Conservation (phyloP, 2,329 filamentous ascomycete genomes). For the Penicillium paneum region DNA sequence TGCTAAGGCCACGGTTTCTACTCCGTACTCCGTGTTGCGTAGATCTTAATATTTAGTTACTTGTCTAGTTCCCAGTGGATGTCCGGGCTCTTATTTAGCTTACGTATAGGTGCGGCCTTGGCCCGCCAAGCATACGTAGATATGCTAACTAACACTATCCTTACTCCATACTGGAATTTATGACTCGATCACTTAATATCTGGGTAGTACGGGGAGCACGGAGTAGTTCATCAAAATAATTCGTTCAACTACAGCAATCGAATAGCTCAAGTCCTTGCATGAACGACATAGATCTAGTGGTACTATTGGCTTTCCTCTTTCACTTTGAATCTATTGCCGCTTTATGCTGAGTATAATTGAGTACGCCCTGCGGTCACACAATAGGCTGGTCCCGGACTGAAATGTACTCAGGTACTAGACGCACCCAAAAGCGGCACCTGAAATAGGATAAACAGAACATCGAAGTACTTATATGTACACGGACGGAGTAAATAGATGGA, state of each 20-base stretch:
- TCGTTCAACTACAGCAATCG: neutral
- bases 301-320: neutral
- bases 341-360: neutral
- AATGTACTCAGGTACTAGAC: neutral
- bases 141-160: neutral
- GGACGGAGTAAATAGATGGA: neutral
- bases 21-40: neutral
- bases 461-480: neutral
- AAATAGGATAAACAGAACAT: neutral
- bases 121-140: neutral
- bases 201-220: no score
- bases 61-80: neutral
- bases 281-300: neutral
- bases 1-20: constrained; percentile 2
- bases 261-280: constrained; percentile 6
- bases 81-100: neutral
- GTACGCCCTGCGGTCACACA: neutral
- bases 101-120: neutral
- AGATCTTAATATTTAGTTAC: neutral
- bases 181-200: neutral
- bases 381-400: neutral
- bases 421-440: neutral
- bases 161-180: neutral
- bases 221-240: neutral
- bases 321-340: neutral